Conservation (phyloP, 2,329 filamentous ascomycete species). For the Sordariomycetes sp. region DNA sequence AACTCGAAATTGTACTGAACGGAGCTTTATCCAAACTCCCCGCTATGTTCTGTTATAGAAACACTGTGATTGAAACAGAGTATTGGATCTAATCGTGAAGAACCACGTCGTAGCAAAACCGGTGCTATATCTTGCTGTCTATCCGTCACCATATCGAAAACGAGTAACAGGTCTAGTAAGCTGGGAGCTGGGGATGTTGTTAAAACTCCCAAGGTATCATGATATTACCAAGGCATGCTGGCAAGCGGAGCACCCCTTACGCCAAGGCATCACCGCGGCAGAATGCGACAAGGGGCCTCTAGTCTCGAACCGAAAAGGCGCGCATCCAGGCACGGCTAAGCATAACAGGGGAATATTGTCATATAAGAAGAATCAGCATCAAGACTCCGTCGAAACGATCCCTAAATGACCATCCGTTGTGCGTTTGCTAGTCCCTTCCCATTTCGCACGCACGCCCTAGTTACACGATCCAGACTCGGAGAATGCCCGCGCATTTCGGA, state of each 20-base stretch:
- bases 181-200: no score
- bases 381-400: conserved; percentile 5
- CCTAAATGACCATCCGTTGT: conserved; percentile 6
- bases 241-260: no score
- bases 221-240: no score
- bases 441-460: neutral
- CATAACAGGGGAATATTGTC: neutral
- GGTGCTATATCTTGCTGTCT: no score
- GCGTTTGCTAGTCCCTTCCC: neutral
- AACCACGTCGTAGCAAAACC: no score
- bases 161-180: no score
- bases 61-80: neutral
- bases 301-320: neutral
- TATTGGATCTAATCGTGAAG: no score
- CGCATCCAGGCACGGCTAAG: neutral
- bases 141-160: no score
- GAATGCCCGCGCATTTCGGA: conserved; percentile 1
- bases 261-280: no score
- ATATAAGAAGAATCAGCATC: conserved; percentile 3
- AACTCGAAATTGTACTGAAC: no score
- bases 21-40: neutral
- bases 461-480: conserved; percentile 5
- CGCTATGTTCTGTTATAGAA: neutral
- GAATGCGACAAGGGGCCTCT: neutral
- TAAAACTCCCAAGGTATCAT: no score